Evolutionary conservation across 495 filamentous ascomycete species (phyloP).

Genomic region (Penicillium cinerascens): DNA sequence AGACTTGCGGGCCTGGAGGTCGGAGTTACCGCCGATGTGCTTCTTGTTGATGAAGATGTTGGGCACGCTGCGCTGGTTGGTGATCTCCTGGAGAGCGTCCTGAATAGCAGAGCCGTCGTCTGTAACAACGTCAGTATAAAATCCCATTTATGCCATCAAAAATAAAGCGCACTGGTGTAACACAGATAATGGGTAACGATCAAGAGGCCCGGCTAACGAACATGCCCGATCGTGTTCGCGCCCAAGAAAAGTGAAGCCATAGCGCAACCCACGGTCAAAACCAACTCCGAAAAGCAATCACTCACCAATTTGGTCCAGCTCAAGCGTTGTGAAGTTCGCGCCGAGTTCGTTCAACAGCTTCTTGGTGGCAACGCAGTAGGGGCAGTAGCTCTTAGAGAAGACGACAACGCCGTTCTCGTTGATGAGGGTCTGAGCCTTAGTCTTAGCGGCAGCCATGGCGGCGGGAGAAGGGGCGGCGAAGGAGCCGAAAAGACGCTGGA

Average conservation of each 20-base stretch:
- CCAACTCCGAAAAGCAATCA: slow-evolving; percentile 5
- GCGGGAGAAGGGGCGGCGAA: slow-evolving; percentile 52
- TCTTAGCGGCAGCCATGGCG: slow-evolving; percentile 80
- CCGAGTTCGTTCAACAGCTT: slow-evolving; percentile 59
- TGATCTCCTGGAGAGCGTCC: slow-evolving; percentile 74
- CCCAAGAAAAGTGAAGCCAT: too few species aligned
- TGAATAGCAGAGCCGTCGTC: slow-evolving; percentile 83
- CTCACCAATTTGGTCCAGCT: slow-evolving; percentile 81
- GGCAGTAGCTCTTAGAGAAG: slow-evolving; percentile 96
- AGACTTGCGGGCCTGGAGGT: slow-evolving; percentile 66
- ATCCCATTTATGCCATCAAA: neutral
- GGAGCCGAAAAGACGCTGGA: slow-evolving; percentile 71
- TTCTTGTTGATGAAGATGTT: slow-evolving; percentile 89
- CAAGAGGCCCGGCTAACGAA: neutral
- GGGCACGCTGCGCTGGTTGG: slow-evolving; percentile 80
- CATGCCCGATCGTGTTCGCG: neutral
- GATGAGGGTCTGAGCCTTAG: slow-evolving; percentile 82
- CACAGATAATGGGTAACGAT: too few species aligned
- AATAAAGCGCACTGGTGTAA: neutral
- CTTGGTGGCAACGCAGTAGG: slow-evolving; percentile 87
- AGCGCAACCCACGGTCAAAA: neutral
- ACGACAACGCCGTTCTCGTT: slow-evolving; percentile 91
- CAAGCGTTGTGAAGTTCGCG: slow-evolving; percentile 71
- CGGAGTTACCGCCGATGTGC: slow-evolving; percentile 96
- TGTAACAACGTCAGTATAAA: slow-evolving; percentile 17